A percentile compares a stretch with the other conserved stretches of the same genome.
These are phyloP conservation scores for Argentina anserina DNA, from an alignment of 306 rosid species.

Conservation along the genomic window DNA sequence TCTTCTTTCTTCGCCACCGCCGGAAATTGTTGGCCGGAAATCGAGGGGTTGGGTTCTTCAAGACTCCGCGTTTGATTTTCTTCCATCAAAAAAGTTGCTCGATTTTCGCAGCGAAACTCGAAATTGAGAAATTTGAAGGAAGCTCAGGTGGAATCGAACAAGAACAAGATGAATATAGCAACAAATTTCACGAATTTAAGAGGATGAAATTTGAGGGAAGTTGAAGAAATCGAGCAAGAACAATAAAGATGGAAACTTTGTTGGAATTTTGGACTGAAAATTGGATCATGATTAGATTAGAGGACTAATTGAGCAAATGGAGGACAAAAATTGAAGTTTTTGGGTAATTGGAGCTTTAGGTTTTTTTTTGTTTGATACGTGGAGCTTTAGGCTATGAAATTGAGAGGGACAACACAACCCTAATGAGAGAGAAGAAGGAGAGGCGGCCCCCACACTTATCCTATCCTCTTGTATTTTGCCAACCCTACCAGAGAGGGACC, in stretches of 20 bases:
- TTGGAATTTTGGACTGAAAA: slow-evolving; percentile 27
- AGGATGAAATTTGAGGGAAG: background rate
- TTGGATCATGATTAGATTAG: slow-evolving; percentile 36
- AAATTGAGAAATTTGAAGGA: background rate
- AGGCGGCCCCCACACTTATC: slow-evolving; percentile 54
- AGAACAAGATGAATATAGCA: background rate
- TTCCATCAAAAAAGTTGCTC: slow-evolving; percentile 23
- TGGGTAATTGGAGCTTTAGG: background rate
- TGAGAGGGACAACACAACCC: slow-evolving; percentile 51
- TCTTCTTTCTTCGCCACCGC: slow-evolving; percentile 51
- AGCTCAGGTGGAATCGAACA: slow-evolving; percentile 18
- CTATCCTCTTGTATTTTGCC: slow-evolving; percentile 12
- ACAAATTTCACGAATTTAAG: slow-evolving; percentile 14
- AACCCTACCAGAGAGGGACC: slow-evolving; percentile 44
- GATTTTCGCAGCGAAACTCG: background rate
- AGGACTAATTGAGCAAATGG: slow-evolving; percentile 26
- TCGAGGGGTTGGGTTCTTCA: slow-evolving; percentile 10
- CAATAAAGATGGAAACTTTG: slow-evolving; percentile 26
- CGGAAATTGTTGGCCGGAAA: slow-evolving; percentile 6
- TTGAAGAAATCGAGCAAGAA: slow-evolving; percentile 15
- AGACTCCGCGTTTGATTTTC: slow-evolving; percentile 19
- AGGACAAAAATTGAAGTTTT: background rate
- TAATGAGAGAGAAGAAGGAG: slow-evolving; percentile 28
- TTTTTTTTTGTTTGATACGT: no score
- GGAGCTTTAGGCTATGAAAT: slow-evolving; percentile 4